A percentile compares a stretch with the other conserved stretches of the same genome.
Conservation (phyloP, 108 stramenopile species). For the Mayamaea pseudoterrestris region DNA sequence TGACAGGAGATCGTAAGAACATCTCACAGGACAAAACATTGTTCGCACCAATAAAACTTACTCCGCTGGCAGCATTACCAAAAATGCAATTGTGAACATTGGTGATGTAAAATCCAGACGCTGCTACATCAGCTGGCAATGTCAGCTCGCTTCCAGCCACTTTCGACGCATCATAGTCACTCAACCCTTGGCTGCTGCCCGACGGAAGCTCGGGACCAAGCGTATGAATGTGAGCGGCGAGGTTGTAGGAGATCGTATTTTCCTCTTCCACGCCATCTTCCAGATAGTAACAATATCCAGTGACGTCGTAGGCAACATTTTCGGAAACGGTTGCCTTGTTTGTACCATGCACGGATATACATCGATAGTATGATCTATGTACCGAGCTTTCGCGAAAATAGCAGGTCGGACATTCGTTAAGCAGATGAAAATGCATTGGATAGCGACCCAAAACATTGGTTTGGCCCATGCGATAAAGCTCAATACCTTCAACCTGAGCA, state of each 20-base stretch:
- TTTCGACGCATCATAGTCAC: no score
- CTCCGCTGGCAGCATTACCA: constrained; percentile 28
- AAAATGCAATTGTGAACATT: constrained; percentile 27
- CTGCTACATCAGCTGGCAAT: constrained; percentile 25
- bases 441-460: constrained; percentile 37
- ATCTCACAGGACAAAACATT: no score
- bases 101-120: constrained; percentile 27
- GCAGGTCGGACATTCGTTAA: constrained; percentile 15
- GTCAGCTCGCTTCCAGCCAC: constrained; percentile 8
- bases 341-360: constrained; percentile 31
- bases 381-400: constrained; percentile 25
- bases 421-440: constrained; percentile 31
- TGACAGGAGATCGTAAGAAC: no score
- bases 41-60: no score
- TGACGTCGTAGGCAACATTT: constrained; percentile 35
- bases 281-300: constrained; percentile 32
- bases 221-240: constrained; percentile 32
- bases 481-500: constrained; percentile 23
- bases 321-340: constrained; percentile 13
- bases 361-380: constrained; percentile 29
- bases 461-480: constrained; percentile 36
- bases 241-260: constrained; percentile 26
- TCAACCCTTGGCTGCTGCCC: constrained; percentile 15
- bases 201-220: constrained; percentile 8
- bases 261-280: constrained; percentile 42